Evolutionary conservation across 2,329 filamentous ascomycete genomes (phyloP), one percentile per base, ranked within the genome.

Genomic region (Dendrostoma leiphaemia): DNA sequence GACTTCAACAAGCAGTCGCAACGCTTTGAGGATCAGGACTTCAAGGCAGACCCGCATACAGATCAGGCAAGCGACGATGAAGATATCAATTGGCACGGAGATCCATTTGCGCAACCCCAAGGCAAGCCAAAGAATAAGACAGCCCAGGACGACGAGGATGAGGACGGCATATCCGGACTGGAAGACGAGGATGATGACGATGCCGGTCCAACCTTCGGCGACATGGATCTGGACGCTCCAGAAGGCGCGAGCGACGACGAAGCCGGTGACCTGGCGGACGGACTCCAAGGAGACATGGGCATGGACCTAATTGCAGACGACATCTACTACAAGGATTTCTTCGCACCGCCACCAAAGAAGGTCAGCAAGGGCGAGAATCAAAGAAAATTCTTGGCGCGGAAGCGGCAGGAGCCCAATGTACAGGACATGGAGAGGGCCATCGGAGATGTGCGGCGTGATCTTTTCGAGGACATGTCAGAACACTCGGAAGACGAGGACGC

Each of bases 1-100:
- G 86, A 95, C 56, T 99, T 99, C 81, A 99, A 99, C 77, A 90
- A 88, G 67, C 90, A 95, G 67, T 90, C 91, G 2, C 90, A 96
- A 64, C 88, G 88, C 67, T 85, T 97, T 46, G 94, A 99, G 70
- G 85, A 90, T 60, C 88, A 91, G 69, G 93, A 97, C 68, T 82
- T 83, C 26, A 80, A 82, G 59, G 91, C 88, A 26, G 90, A 93
- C 61, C 83, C 84, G 34, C 86, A 88, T 62, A 87, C 88, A 53
- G 89, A 88, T 59, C 80, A 78, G 49, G 89, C 82, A 57, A 91
- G 86, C 68, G 91, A 96, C 49, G 90, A 95, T 45, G 91, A 95
- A 61, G 87, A 91, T 15, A 75, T 97, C 53, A 88, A 97, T 68
- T 99, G 91, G 91, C 85, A 89, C 63, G 81, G 82, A 2, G 86